Evolutionary conservation across 805 yeast species (phyloP), one percentile per base, ranked within the genome.

Genomic region (Kluyveromyces starmeri): DNA sequence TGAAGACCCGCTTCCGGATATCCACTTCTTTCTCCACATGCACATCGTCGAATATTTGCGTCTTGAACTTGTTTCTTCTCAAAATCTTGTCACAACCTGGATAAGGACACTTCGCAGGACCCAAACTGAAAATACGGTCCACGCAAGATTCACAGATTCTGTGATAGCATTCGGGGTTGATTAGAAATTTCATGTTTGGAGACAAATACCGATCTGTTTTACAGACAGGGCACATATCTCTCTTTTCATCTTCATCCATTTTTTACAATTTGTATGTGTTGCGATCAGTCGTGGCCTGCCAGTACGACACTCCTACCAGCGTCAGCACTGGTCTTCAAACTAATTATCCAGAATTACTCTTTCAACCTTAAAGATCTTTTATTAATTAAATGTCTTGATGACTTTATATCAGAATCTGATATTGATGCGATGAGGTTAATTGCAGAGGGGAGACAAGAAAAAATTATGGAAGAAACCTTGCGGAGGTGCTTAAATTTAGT

Each of bases 101-200:
- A 55, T 88, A 89, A 1, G 98, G 98, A 55, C 99, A 92, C 14
- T 88, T 92, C 0, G 96, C 92, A 0, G 98, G 98, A 3, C 99
- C 99, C 33, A 82, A 64, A 5, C 95, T 75, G 54, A 83, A 92
- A 35, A 92, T 88, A 44, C 98, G 71, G 58, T 92, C 97, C 27
- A 89, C 97, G 62, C 98, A 92, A 2, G 94, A 77, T 47, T 82
- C 96, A 62, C 99, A 92, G 58, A 92, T 89, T 66, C 85, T 89
- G 55, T 92, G 99, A 55, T 92, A 92, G 61, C 99, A 92, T 58
- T 92, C 98, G 0, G 97, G 95, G 50, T 92, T 92, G 44, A 92
- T 86, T 36, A 89, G 72, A 53, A 92, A 89, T 45, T 71, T 76
- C 79, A 92, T 82, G 47, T 88, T 85, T 17, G 97, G 97, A 28